Conservation (phyloP, 768 basidiomycete genomes). For the Lactarius trivialis region DNA sequence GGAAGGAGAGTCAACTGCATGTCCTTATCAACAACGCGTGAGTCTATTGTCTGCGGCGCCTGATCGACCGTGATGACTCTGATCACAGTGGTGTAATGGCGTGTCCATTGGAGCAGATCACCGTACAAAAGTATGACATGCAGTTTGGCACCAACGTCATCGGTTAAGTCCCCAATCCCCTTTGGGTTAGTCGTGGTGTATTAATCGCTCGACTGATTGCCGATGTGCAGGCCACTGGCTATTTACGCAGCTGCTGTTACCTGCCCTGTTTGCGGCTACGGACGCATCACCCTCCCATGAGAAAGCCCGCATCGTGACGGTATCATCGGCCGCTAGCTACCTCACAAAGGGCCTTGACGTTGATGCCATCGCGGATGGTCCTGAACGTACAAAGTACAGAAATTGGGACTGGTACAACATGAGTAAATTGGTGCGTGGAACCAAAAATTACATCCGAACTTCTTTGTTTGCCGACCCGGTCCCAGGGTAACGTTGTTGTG, state of each 20-base stretch:
- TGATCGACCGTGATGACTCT: background rate
- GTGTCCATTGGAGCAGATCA: conserved; percentile 35
- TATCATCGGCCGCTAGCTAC: conserved; percentile 37
- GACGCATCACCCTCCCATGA: conserved; percentile 33
- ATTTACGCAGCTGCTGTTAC: conserved; percentile 50
- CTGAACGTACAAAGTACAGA: conserved; percentile 22
- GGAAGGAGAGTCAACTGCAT: conserved; percentile 42
- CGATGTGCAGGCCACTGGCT: conserved; percentile 46
- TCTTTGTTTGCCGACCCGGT: background rate
- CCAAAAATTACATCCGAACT: fast-evolving
- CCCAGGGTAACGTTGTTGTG: conserved; percentile 37
- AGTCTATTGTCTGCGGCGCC: conserved; percentile 20
- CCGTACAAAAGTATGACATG: conserved; percentile 45
- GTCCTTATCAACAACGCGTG: conserved; percentile 48
- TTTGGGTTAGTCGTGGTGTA: background rate
- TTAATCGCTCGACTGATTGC: background rate
- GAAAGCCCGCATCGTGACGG: conserved; percentile 43
- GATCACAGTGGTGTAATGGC: conserved; percentile 42
- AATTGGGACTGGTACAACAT: conserved; percentile 25
- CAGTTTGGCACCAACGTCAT: conserved; percentile 53
- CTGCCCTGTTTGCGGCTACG: conserved; percentile 38
- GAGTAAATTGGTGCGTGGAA: conserved; percentile 42
- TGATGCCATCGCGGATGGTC: conserved; percentile 32
- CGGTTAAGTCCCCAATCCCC: conserved; percentile 30
- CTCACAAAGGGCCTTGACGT: conserved; percentile 33